Percentiles rank a stretch among this genome's conserved stretches.
phyloP scores from a whole-genome alignment of 2,329 filamentous ascomycete species.

The Ceratocystis destructans region DNA sequence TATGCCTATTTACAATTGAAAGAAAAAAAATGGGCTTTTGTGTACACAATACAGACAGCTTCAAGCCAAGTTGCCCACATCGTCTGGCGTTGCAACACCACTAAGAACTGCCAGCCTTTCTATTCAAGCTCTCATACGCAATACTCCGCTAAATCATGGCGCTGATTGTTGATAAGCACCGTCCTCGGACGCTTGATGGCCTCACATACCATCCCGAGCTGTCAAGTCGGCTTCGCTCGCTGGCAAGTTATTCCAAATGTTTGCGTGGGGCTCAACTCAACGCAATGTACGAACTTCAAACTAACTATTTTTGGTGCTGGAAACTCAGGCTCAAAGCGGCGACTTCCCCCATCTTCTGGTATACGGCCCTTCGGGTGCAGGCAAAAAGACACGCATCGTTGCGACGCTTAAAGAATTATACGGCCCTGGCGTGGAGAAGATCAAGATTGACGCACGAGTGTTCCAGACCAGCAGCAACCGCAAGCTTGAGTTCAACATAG shows the following conservation, averaged over 20 bases:
- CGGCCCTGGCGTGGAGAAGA: conserved; percentile 95
- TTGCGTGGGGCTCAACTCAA: neutral
- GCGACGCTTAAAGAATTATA: conserved; percentile 92
- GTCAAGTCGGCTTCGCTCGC: conserved; percentile 69
- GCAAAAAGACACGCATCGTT: conserved; percentile 94
- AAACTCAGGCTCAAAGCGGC: conserved; percentile 72
- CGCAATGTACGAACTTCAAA: neutral
- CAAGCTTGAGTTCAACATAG: conserved; percentile 98
- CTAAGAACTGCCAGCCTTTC: neutral
- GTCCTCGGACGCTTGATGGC: conserved; percentile 58
- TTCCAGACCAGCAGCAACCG: conserved; percentile 93
- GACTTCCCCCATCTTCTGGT: conserved; percentile 97
- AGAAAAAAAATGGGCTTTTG: neutral
- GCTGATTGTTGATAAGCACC: conserved; percentile 58
- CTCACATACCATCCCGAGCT: conserved; percentile 82
- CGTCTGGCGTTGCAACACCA: neutral
- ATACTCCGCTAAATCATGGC: conserved; percentile 36
- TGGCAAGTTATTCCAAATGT: conserved; percentile 43
- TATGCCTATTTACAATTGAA: neutral
- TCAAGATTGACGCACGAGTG: conserved; percentile 94
- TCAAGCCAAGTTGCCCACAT: neutral
- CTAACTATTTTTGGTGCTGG: neutral
- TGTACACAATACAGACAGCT: neutral
- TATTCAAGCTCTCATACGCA: neutral
- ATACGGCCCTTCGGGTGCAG: conserved; percentile 89